Percentiles rank a stretch among this genome's conserved stretches.
Evolutionary conservation across 805 yeast genomes (phyloP).

Genomic region (Jamesozyma jinghongensis): DNA sequence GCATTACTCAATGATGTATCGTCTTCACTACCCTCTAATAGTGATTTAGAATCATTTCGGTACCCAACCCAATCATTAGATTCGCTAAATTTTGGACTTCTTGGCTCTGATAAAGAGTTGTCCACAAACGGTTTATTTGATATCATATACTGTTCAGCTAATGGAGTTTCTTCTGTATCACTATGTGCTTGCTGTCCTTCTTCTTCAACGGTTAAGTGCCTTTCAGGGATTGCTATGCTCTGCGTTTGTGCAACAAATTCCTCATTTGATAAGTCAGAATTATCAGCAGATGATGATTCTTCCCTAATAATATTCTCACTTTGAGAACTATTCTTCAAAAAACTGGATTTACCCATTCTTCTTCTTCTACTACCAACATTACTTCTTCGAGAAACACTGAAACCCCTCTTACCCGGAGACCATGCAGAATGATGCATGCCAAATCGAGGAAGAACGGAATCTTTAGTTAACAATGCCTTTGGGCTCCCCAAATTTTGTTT

Average conservation of each 20-base stretch:
- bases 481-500: slow-evolving; percentile 7
- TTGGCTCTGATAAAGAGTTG: not conserved
- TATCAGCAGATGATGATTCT: slow-evolving; percentile 17
- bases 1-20: slow-evolving; percentile 18
- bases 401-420: slow-evolving; percentile 10
- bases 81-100: slow-evolving; percentile 11
- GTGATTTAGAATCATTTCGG: slow-evolving; percentile 10
- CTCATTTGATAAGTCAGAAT: slow-evolving; percentile 2
- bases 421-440: slow-evolving; percentile 10
- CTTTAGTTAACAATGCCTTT: slow-evolving; percentile 11
- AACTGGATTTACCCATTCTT: slow-evolving; percentile 18
- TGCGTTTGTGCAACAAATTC: not conserved
- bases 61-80: slow-evolving; percentile 18
- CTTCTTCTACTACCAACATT: slow-evolving; percentile 11
- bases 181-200: slow-evolving; percentile 5
- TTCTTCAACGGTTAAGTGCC: slow-evolving; percentile 1
- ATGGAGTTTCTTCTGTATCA: slow-evolving; percentile 8
- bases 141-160: not conserved
- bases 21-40: slow-evolving; percentile 11
- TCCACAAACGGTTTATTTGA: not conserved
- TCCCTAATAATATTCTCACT: slow-evolving; percentile 27
- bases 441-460: slow-evolving; percentile 18
- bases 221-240: slow-evolving; percentile 2
- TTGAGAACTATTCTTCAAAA: slow-evolving; percentile 13
- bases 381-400: slow-evolving; percentile 9